Base-by-base conservation (phyloP, 2,329 filamentous ascomycete genomes). In the Aspergillus costaricaensis region DNA sequence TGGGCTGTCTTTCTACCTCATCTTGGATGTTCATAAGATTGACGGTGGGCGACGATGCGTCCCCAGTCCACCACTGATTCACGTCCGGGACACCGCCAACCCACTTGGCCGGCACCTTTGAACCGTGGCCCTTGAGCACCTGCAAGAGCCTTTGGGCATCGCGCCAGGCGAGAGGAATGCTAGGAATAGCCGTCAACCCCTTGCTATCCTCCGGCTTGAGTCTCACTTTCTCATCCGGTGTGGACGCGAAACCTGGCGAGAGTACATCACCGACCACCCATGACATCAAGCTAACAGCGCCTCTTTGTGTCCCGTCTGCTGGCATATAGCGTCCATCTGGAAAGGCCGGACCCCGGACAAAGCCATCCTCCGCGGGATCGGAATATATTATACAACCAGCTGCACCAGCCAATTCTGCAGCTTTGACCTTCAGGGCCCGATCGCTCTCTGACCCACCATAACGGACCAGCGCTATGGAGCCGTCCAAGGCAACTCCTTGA, bases 221-320 rank as follows among this genome's bases (percentile, higher is more conserved):
- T 53, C 91, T 85, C 47, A 88, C 85, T 58, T 76, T 77, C 67
- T 82, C 77, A 10, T 70, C 74, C 6, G 80, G 78, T 4, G 74
- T 77, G 5, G 80, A 82, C 60, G 91, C 88, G 82, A 88, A 93
- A 4, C 93, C 93, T 2, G 95, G 95, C 0, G 92, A 96, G 48
- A 98, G 83, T n/a, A 93, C 89, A 76, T 99, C 95, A 39, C 95
- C 95, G 0, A 96, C 78, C 15, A 96, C 86, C 86, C 88, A 92
- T 70, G 87, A 93, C 79, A 86, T 90, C 68, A 96, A 78, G 63
- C 89, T 89, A 25, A 97, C 95, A 4, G 87, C 85, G 4, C 90
- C 93, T 70, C 94, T 84, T 74, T 95, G 91, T 2, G 97, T 90
- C 49, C 88, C 90, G 70, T 95, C 91, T 1, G 84, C 83, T 0